These are phyloP conservation scores for Suhomyces emberorum DNA, from an alignment of 805 yeast species.

Conservation along the genomic window DNA sequence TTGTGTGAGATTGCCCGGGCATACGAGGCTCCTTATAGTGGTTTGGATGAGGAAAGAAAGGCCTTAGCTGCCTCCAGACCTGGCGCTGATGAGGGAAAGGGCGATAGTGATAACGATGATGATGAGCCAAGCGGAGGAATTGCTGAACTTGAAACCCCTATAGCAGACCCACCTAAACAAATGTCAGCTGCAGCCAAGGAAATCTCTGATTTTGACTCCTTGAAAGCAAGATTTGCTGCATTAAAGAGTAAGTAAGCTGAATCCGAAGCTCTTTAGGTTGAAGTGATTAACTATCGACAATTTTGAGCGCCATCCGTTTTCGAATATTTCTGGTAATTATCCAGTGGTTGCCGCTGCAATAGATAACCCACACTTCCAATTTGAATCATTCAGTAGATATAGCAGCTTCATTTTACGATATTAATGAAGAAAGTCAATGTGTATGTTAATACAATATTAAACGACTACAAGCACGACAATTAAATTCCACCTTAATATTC, in stretches of 20 bases:
- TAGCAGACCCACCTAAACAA: conserved; percentile 11
- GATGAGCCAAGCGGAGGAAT: conserved; percentile 19
- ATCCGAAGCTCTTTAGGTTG: no score
- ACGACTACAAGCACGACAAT: no score
- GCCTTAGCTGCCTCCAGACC: conserved; percentile 7
- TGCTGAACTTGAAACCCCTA: conserved; percentile 14
- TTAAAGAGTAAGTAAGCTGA: conserved; percentile 36
- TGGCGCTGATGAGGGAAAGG: conserved; percentile 9
- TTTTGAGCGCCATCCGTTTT: no score
- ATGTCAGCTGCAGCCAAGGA: conserved; percentile 12
- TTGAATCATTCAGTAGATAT: no score
- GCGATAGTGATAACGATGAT: conserved; percentile 29
- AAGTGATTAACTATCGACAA: no score
- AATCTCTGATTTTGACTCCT: conserved; percentile 55
- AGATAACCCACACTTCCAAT: no score
- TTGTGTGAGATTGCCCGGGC: conserved; percentile 78
- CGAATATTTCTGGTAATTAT: no score
- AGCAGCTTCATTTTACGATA: no score
- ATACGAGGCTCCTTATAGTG: conserved; percentile 71
- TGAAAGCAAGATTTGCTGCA: conserved; percentile 75
- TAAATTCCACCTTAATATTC: no score
- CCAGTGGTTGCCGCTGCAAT: no score
- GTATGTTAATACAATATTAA: no score
- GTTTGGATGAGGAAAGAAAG: conserved; percentile 31
- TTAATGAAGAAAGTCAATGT: no score